Evolutionary conservation across 305 asterid genomes (phyloP).

Genomic region (Fraxinus dipetala): DNA sequence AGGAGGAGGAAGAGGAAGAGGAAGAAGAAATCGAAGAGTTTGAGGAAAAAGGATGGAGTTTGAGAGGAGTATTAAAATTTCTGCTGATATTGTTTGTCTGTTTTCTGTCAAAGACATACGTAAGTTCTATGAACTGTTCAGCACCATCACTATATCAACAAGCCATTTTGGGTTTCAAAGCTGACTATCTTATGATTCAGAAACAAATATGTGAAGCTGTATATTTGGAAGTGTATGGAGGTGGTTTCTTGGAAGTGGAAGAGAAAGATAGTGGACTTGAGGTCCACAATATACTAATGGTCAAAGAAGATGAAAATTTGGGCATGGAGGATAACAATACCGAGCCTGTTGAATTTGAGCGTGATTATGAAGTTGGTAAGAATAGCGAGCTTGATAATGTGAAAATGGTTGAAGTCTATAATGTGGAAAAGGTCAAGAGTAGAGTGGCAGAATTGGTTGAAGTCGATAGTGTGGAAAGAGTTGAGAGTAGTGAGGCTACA

Average conservation of each 20-base stretch:
- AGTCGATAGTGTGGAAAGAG: neutral
- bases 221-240: constrained; percentile 19
- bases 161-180: neutral
- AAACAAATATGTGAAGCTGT: constrained; percentile 31
- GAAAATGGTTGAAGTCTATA: constrained; percentile 10
- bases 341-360: neutral
- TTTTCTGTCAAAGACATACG: constrained; percentile 37
- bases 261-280: constrained; percentile 16
- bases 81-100: constrained; percentile 39
- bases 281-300: constrained; percentile 18
- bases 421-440: neutral
- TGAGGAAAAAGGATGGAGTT: constrained; percentile 38
- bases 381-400: neutral
- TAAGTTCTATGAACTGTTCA: constrained; percentile 40
- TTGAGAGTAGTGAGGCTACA: neutral
- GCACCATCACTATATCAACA: constrained; percentile 25
- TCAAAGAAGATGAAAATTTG: constrained; percentile 17
- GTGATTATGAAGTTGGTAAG: neutral
- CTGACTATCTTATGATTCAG: neutral
- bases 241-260: constrained; percentile 27
- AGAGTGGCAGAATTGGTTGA: neutral
- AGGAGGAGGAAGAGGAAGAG: constrained; percentile 32
- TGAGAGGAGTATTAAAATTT: constrained; percentile 41
- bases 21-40: constrained; percentile 25
- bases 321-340: neutral